Evolutionary conservation across 2,329 filamentous ascomycete species (phyloP), one percentile per base, ranked within the genome.

Genomic region (Emmonsiellopsis sp.): DNA sequence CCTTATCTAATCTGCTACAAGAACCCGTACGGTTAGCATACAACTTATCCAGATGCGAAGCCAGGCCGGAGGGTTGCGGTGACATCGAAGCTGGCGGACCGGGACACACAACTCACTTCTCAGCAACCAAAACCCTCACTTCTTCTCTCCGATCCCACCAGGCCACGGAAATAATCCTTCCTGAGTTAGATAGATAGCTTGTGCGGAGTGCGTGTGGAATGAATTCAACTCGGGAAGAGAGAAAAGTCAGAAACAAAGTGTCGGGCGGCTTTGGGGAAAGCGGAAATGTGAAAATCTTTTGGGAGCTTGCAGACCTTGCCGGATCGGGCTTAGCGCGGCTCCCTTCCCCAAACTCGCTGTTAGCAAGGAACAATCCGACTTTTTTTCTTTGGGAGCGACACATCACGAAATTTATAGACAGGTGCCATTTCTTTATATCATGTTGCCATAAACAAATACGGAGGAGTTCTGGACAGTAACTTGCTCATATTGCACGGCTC

Each of bases 81-180:
- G 21, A 27, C 21, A 27, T 27, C 21, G 21, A 27, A 27, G 21
- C 21, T 27, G 21, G 5, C 21, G n/a, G 11, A 6, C 37, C 46
- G 9, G 5, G 39, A 33, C 13, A 42, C 40, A 42, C 6, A 27
- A 45, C 53, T 53, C 47, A 53, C 53, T 42, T 47, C 51, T 50
- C 56, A 54, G 53, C 51, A 52, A 48, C 53, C 53, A 46, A 51
- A 51, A 40, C 56, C 53, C 56, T 57, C 53, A 51, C 56, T 53
- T 42, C 56, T 49, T 46, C 54, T 51, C 55, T 55, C 57, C 57
- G 51, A 42, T 54, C 57, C 57, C 57, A 54, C 57, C 57, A 48
- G 43, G 40, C 40, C 53, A 52, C 53, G 39, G 46, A 54, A 48
- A 45, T 43, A 27, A 39, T 55, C 52, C 42, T 51, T 49, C 44